phyloP scores from a whole-genome alignment of 2,329 filamentous ascomycete genomes.

The Ophiosphaerella herpotricha region DNA sequence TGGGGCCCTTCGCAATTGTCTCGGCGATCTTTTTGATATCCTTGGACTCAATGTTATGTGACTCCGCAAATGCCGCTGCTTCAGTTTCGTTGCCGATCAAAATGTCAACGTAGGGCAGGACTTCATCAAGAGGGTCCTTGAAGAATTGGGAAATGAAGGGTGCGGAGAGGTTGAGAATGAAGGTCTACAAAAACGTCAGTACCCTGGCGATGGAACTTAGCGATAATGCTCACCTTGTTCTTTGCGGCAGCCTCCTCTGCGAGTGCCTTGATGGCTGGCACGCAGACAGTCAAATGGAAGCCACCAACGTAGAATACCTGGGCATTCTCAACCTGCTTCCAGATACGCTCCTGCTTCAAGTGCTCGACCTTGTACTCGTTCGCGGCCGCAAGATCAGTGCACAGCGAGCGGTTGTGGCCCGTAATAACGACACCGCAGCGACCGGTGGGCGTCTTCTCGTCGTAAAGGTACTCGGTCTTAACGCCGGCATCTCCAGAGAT shows the following conservation, averaged over 20 bases:
- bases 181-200: conserved; percentile 54
- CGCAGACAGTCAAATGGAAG: conserved; percentile 96
- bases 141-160: conserved; percentile 98
- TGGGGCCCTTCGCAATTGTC: conserved; percentile 83
- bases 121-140: conserved; percentile 89
- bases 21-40: conserved; percentile 85
- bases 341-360: conserved; percentile 87
- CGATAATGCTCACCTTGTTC: conserved; percentile 70
- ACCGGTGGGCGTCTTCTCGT: conserved; percentile 81
- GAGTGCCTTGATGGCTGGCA: conserved; percentile 85
- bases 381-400: conserved; percentile 92
- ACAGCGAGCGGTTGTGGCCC: conserved; percentile 91
- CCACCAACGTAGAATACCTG: conserved; percentile 92
- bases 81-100: conserved; percentile 97
- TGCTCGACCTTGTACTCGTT: conserved; percentile 97
- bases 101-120: conserved; percentile 91
- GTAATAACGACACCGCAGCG: conserved; percentile 97
- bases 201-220: neutral
- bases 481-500: conserved; percentile 87
- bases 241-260: conserved; percentile 85
- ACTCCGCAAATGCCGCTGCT: conserved; percentile 83
- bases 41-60: conserved; percentile 72
- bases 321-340: conserved; percentile 87
- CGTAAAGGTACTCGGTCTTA: conserved; percentile 92
- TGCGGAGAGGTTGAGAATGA: conserved; percentile 89